Evolutionary conservation across 257 asterid species (phyloP).

Genomic region (Solanum bulbocastanum): DNA sequence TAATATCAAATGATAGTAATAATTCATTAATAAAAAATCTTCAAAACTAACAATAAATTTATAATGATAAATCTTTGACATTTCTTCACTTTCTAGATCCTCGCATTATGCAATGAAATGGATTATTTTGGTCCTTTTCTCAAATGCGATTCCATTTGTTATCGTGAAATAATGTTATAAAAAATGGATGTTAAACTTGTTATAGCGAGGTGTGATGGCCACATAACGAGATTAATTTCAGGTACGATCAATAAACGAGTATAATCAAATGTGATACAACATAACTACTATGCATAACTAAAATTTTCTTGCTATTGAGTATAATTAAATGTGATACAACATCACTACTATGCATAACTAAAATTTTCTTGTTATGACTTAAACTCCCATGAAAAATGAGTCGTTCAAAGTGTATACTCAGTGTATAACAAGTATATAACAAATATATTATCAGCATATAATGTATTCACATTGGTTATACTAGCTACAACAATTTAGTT

Average conservation of each 20-base stretch:
- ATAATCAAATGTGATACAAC: not conserved
- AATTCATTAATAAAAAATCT: not conserved
- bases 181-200: not conserved
- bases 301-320: not conserved
- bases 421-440: not conserved
- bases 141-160: not conserved
- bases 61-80: not conserved
- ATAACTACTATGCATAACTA: not conserved
- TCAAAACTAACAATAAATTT: too few species aligned
- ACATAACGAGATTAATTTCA: not conserved
- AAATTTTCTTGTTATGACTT: not conserved
- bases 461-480: not conserved
- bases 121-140: not conserved
- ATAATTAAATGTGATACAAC: not conserved
- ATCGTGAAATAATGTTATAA: not conserved
- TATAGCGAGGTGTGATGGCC: not conserved
- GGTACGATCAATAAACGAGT: not conserved
- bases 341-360: not conserved
- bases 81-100: not conserved
- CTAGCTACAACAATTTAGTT: not conserved
- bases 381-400: not conserved
- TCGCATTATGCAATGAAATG: not conserved
- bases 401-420: not conserved
- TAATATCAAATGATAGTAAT: not conserved
- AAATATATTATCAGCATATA: not conserved